Percentiles rank a stretch among this genome's conserved stretches.
Evolutionary conservation across 495 filamentous ascomycete species (phyloP).

Genomic region (Lentithecium fluviatile): DNA sequence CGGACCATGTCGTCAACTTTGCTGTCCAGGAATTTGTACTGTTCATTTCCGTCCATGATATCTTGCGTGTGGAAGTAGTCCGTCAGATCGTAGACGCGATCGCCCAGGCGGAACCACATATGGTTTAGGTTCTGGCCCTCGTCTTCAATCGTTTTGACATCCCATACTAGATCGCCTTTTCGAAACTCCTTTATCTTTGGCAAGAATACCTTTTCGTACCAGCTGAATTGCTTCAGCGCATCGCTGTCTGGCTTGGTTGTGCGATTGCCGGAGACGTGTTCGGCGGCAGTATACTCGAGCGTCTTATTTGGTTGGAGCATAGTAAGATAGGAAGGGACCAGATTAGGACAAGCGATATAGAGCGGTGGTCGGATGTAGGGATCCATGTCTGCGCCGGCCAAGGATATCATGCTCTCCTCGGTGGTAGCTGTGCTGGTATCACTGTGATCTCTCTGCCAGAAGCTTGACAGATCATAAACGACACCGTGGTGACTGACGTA

Average conservation of each 20-base stretch:
- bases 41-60: constrained; percentile 48
- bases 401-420: constrained; percentile 65
- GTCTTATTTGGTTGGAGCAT: constrained; percentile 64
- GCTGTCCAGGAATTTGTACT: constrained; percentile 67
- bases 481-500: constrained; percentile 85
- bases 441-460: constrained; percentile 81
- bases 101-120: constrained; percentile 75
- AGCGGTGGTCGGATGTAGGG: constrained; percentile 83
- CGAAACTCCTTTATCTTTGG: constrained; percentile 81
- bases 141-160: constrained; percentile 52
- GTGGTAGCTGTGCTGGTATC: constrained; percentile 61
- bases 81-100: constrained; percentile 81
- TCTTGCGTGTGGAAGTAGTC: constrained; percentile 79
- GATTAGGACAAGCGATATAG: constrained; percentile 64
- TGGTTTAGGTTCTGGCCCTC: constrained; percentile 66
- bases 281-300: constrained; percentile 46
- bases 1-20: constrained; percentile 64
- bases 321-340: constrained; percentile 58
- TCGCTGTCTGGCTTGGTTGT: constrained; percentile 52
- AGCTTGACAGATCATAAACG: constrained; percentile 90
- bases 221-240: constrained; percentile 60
- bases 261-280: constrained; percentile 66
- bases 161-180: constrained; percentile 79
- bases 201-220: constrained; percentile 74
- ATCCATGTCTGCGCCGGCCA: constrained; percentile 75